These are phyloP conservation scores for Neofusicoccum parvum DNA, from an alignment of 2,329 filamentous ascomycete genomes.

Conservation along the genomic window DNA sequence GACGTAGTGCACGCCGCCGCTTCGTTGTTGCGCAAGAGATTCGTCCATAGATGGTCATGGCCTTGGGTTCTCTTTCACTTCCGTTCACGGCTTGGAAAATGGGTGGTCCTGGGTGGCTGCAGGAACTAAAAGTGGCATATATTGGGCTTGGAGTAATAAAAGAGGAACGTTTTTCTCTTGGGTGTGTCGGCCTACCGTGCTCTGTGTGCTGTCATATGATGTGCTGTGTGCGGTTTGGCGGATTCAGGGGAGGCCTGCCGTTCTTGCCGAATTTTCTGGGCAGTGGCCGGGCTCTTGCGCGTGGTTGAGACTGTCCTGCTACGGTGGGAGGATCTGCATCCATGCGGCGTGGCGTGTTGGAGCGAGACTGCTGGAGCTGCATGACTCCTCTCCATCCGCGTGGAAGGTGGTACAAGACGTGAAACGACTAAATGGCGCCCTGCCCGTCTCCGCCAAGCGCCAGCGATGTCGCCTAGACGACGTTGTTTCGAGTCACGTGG, in stretches of 20 bases:
- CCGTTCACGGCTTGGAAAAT: not conserved
- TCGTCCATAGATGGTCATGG: constrained; percentile 5
- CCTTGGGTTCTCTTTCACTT: not conserved
- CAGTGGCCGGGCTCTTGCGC: not conserved
- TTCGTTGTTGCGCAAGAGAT: constrained; percentile 3
- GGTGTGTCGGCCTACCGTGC: not conserved
- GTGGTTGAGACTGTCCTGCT: not conserved
- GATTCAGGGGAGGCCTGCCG: not conserved
- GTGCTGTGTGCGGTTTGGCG: not conserved
- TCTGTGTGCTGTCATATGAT: not conserved
- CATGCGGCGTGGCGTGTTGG: not conserved
- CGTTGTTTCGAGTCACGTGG: constrained; percentile 1
- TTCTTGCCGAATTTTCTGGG: not conserved
- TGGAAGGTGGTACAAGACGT: not conserved
- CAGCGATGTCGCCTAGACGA: not conserved
- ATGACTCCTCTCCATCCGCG: not conserved
- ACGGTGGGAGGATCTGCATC: not conserved
- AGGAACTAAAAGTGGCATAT: not conserved
- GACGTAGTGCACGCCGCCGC: constrained; percentile 12
- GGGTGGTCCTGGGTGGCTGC: not conserved
- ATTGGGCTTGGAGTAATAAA: not conserved
- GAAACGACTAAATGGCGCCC: not conserved
- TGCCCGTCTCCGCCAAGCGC: not conserved
- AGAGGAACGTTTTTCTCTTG: not conserved
- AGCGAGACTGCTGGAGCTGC: not conserved